Evolutionary conservation across 2,329 filamentous ascomycete genomes (phyloP).

Genomic region (Penicillium sp.): DNA sequence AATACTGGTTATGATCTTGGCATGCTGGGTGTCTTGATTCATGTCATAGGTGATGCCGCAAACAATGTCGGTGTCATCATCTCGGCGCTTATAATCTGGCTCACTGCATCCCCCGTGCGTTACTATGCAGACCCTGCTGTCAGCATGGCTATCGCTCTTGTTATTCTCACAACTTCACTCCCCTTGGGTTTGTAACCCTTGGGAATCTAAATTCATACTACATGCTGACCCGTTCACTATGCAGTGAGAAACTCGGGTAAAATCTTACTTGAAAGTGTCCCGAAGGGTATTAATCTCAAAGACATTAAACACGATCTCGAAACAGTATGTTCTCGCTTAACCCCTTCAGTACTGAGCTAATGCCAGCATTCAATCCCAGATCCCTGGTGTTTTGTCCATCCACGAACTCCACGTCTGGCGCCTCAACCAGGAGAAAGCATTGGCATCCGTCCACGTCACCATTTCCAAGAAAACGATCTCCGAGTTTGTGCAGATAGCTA

Average conservation of each 20-base stretch:
- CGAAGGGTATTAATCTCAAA: constrained; percentile 58
- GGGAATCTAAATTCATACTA: background rate
- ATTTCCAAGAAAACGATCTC: constrained; percentile 58
- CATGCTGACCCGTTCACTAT: background rate
- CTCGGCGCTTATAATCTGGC: constrained; percentile 68
- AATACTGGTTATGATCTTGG: constrained; percentile 56
- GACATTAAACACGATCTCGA: constrained; percentile 70
- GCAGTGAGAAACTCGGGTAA: background rate
- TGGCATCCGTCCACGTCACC: constrained; percentile 68
- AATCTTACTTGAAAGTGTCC: constrained; percentile 59
- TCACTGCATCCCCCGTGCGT: constrained; percentile 34
- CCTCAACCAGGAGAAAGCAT: constrained; percentile 65
- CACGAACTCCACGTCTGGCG: constrained; percentile 74
- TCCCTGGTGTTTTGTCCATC: constrained; percentile 64
- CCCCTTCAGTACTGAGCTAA: constrained; percentile 9
- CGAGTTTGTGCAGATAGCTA: constrained; percentile 61
- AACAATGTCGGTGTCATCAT: constrained; percentile 75
- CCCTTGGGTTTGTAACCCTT: background rate
- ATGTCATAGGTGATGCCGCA: constrained; percentile 69
- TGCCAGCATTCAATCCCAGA: constrained; percentile 38
- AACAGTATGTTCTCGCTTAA: constrained; percentile 44
- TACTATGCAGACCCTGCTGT: background rate
- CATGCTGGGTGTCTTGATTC: constrained; percentile 69
- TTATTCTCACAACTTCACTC: background rate
- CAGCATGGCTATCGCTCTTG: background rate